Evolutionary conservation across 352 stramenopile species (phyloP).

Genomic region (Globisporangium barbulae): DNA sequence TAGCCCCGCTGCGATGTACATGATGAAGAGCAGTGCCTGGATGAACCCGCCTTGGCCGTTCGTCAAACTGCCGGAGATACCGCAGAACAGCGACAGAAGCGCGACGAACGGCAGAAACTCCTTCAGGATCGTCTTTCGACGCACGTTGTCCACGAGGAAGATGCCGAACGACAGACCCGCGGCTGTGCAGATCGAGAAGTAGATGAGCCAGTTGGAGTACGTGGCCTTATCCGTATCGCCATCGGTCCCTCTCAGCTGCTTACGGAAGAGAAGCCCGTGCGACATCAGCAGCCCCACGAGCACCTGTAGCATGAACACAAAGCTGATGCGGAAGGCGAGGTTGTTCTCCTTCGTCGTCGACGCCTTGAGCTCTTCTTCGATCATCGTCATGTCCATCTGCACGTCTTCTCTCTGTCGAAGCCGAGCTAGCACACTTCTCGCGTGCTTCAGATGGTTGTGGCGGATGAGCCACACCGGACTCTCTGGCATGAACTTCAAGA

Average conservation of each 20-base stretch:
- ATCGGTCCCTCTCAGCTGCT: conserved; percentile 30
- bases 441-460: conserved; percentile 52
- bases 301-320: conserved; percentile 58
- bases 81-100: conserved; percentile 57
- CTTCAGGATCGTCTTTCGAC: conserved; percentile 89
- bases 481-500: conserved; percentile 72
- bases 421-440: conserved; percentile 45
- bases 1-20: conserved; percentile 64
- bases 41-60: conserved; percentile 35
- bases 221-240: conserved; percentile 17
- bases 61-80: conserved; percentile 40
- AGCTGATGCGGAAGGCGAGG: conserved; percentile 55
- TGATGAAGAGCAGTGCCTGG: conserved; percentile 46
- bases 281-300: conserved; percentile 72
- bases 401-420: conserved; percentile 72
- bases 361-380: conserved; percentile 54
- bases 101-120: conserved; percentile 78
- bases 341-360: conserved; percentile 42
- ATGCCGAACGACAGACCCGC: conserved; percentile 65
- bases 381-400: conserved; percentile 47
- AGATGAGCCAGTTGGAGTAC: conserved; percentile 55
- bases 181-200: conserved; percentile 44
- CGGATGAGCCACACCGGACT: conserved; percentile 74
- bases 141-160: conserved; percentile 80
- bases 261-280: conserved; percentile 51